A percentile compares a stretch with the other conserved stretches of the same genome.
These are phyloP conservation scores for Daldinia caldariorum DNA, from an alignment of 495 filamentous ascomycete genomes.

Conservation along the genomic window DNA sequence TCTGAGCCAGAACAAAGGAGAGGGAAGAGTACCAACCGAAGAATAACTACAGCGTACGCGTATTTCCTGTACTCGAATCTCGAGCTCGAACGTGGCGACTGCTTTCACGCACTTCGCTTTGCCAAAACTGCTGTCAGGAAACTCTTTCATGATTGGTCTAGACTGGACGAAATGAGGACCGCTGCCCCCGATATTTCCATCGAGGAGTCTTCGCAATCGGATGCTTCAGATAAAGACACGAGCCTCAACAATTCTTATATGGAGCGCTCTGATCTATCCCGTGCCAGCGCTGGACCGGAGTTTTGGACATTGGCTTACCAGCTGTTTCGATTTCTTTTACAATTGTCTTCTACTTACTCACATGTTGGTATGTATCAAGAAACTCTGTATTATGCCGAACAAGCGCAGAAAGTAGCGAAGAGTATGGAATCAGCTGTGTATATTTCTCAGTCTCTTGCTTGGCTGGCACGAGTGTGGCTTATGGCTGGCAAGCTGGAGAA, in stretches of 20 bases:
- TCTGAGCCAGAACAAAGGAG: conserved; percentile 36
- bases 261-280: conserved; percentile 23
- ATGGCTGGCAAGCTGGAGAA: conserved; percentile 69
- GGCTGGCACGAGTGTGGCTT: conserved; percentile 71
- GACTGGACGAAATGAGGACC: conserved; percentile 62
- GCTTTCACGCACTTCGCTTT: conserved; percentile 70
- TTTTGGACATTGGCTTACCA: conserved; percentile 84
- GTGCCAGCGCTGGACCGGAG: conserved; percentile 63
- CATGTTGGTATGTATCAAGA: conserved; percentile 89
- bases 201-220: conserved; percentile 50
- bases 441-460: conserved; percentile 61
- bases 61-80: conserved; percentile 70
- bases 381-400: conserved; percentile 87
- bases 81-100: conserved; percentile 69
- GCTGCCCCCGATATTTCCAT: conserved; percentile 40
- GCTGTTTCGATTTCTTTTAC: conserved; percentile 72
- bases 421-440: conserved; percentile 71
- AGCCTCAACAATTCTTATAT: conserved; percentile 43
- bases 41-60: conserved; percentile 60
- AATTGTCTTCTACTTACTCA: conserved; percentile 78
- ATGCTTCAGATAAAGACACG: conserved; percentile 47
- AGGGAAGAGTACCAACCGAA: conserved; percentile 44
- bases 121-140: conserved; percentile 73
- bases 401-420: conserved; percentile 80
- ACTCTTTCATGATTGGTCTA: conserved; percentile 75